phyloP scores from a whole-genome alignment of 495 filamentous ascomycete genomes.

The Trichoderma erinaceum region DNA sequence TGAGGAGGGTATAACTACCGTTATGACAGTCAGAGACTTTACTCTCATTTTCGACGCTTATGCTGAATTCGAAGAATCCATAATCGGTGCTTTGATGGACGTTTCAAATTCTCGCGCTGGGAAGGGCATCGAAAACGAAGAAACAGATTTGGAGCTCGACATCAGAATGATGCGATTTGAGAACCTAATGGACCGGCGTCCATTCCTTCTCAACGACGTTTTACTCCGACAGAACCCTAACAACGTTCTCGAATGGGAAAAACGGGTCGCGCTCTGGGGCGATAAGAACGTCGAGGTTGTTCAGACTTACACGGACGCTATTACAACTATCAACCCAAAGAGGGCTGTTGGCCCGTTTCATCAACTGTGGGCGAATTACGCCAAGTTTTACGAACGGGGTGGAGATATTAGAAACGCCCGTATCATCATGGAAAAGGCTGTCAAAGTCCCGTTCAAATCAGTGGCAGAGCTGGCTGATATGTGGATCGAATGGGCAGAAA shows the following conservation, averaged over 20 bases:
- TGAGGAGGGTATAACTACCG: slow-evolving; percentile 94
- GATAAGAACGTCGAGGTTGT: slow-evolving; percentile 88
- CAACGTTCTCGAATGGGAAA: slow-evolving; percentile 96
- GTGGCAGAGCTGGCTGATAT: slow-evolving; percentile 93
- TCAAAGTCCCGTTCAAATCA: slow-evolving; percentile 94
- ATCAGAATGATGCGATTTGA: slow-evolving; percentile 98
- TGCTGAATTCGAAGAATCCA: slow-evolving; percentile 92
- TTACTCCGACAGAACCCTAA: slow-evolving; percentile 91
- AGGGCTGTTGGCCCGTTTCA: slow-evolving; percentile 92
- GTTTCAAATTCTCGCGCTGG: slow-evolving; percentile 73
- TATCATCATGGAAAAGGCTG: slow-evolving; percentile 94
- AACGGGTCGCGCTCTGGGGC: slow-evolving; percentile 90
- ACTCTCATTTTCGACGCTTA: slow-evolving; percentile 95
- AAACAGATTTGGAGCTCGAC: slow-evolving; percentile 92
- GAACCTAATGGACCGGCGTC: slow-evolving; percentile 93
- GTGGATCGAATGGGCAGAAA: slow-evolving; percentile 98
- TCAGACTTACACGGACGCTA: slow-evolving; percentile 91
- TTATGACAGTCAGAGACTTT: slow-evolving; percentile 99
- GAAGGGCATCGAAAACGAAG: slow-evolving; percentile 73
- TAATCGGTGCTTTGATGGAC: slow-evolving; percentile 88
- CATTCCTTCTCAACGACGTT: slow-evolving; percentile 96
- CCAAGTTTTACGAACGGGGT: slow-evolving; percentile 91
- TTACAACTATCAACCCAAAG: slow-evolving; percentile 87
- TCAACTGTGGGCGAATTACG: slow-evolving; percentile 94
- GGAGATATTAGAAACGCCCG: slow-evolving; percentile 79